Conservation (phyloP, 2,329 filamentous ascomycete species). For the Coleophoma eucalyptorum region DNA sequence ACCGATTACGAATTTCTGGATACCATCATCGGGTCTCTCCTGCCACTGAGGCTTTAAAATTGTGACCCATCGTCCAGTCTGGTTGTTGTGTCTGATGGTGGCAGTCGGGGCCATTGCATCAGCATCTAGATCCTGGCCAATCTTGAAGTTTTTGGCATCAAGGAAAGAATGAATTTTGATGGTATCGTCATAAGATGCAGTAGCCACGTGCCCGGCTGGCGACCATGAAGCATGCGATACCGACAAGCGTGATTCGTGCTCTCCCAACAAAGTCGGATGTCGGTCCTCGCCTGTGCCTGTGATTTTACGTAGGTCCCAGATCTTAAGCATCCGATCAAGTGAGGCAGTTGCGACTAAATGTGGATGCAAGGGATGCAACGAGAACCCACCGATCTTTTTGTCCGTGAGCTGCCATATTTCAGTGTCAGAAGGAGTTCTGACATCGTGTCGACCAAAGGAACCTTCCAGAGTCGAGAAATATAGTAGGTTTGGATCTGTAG, state of each 20-base stretch:
- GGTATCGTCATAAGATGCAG: slow-evolving; percentile 90
- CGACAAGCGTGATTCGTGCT: slow-evolving; percentile 78
- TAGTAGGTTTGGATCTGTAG: slow-evolving; percentile 66
- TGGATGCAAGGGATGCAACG: slow-evolving; percentile 72
- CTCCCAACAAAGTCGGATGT: slow-evolving; percentile 68
- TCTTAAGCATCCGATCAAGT: slow-evolving; percentile 80
- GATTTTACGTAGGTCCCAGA: slow-evolving; percentile 90
- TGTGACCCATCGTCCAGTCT: slow-evolving; percentile 92
- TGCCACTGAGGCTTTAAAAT: slow-evolving; percentile 87
- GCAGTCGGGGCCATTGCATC: slow-evolving; percentile 65
- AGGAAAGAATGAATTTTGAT: slow-evolving; percentile 87
- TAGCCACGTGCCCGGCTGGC: slow-evolving; percentile 78
- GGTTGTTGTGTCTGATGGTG: slow-evolving; percentile 82
- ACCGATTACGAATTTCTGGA: slow-evolving; percentile 86
- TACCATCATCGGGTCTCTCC: slow-evolving; percentile 67
- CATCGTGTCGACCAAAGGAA: slow-evolving; percentile 75
- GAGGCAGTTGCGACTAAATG: slow-evolving; percentile 87
- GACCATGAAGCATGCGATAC: slow-evolving; percentile 95
- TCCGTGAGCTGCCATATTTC: slow-evolving; percentile 76
- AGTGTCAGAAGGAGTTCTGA: slow-evolving; percentile 55
- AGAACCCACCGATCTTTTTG: slow-evolving; percentile 95
- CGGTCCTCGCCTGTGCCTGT: slow-evolving; percentile 55
- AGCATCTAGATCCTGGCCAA: slow-evolving; percentile 53
- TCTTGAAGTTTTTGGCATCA: slow-evolving; percentile 53
- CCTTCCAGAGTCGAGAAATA: slow-evolving; percentile 88